Base-by-base conservation (phyloP, 225 moss, liverwort and hornwort species). In the Ulota crispa region DNA sequence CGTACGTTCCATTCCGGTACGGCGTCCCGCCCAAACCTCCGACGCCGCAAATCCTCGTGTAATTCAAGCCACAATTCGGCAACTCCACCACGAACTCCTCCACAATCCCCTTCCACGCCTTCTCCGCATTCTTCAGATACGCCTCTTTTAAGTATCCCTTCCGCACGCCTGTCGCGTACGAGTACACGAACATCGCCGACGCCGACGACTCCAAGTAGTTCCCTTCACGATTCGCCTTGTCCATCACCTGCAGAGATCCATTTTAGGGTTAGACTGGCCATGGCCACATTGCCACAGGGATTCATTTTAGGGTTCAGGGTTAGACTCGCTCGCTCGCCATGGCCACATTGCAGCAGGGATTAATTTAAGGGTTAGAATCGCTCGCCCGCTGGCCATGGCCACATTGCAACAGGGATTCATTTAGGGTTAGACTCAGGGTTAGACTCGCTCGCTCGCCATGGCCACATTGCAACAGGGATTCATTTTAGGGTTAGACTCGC, bases 201-300 rank as follows among this genome's bases (percentile, higher is more conserved):
- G 84, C 88, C 6, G 91, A 93, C 4, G 92, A 90, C 68, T 94
- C 94, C 23, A 91, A 65, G 60, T 94, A 94, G 34, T 94, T 94
- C 13, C 91, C 91, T 13, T 74, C 56, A 19, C 47, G 71, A 2
- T 68, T 53, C 21, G 90, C 77, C 73, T 70, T 75, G 47, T 94
- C 89, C 2, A 94, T 80, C 54, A 94, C 94, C 77, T 94, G 83
- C 82, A 65, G n/a, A 9, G 10, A 50, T 2, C 4, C 4, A 3
- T 1, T 23, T 43, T 43, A 43, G 45, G 45, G 31, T 76, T 76
- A 76, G 45, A 34, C 34, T 34, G 4, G 34, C 34, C 34, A 34
- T 34, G 34, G 2, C 34, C 34, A 34, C 34, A 34, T 34, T 34
- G 34, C 34, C 4, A 34, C 34, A 34, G 34, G 34, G 34, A 34